phyloP scores from a whole-genome alignment of 805 yeast genomes.

The Saccharomycopsis malanga region DNA sequence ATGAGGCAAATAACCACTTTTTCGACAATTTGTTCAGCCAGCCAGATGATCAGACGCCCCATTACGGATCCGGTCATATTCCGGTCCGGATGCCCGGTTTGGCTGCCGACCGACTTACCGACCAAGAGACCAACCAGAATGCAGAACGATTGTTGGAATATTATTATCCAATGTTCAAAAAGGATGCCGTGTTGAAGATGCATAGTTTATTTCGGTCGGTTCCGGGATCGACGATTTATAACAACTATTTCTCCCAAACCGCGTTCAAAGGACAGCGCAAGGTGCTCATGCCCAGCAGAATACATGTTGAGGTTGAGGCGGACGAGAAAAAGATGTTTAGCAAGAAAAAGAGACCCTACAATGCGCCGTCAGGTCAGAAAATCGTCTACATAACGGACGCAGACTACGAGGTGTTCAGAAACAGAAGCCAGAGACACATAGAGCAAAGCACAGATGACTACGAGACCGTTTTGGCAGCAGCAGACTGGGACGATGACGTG shows the following conservation, averaged over 20 bases:
- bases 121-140: no score
- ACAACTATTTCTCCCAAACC: conserved; percentile 12
- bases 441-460: conserved; percentile 25
- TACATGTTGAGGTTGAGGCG: conserved; percentile 6
- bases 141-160: conserved; percentile 32
- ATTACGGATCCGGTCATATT: no score
- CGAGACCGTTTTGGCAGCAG: conserved; percentile 53
- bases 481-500: conserved; percentile 70
- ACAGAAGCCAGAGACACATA: conserved; percentile 21
- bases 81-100: no score
- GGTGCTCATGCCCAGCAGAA: conserved; percentile 9
- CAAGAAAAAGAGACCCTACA: not conserved
- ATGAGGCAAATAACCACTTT: no score
- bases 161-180: conserved; percentile 58
- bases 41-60: no score
- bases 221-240: conserved; percentile 45
- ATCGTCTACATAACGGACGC: conserved; percentile 24
- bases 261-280: conserved; percentile 17
- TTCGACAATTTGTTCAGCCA: no score
- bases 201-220: conserved; percentile 59
- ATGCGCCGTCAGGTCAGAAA: not conserved
- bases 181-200: conserved; percentile 51
- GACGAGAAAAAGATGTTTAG: conserved; percentile 17
- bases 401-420: conserved; percentile 25
- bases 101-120: no score